Evolutionary conservation across 2,329 filamentous ascomycete genomes (phyloP).

Genomic region (Monosporascus sp.): DNA sequence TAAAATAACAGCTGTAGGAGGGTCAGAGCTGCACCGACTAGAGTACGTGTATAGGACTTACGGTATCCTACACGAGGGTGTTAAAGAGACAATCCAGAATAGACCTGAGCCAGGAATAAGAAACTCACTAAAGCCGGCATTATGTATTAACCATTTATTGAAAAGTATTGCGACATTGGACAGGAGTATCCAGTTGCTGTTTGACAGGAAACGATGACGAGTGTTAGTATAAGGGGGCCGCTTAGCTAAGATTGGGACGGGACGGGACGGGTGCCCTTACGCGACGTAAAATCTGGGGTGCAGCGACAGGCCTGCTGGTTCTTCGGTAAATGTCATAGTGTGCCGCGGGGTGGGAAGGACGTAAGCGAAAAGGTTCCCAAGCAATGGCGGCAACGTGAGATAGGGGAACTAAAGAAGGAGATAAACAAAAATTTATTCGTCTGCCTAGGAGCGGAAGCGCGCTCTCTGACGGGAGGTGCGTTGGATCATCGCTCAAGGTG

Average conservation of each 20-base stretch:
- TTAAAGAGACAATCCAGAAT: conserved; percentile 4
- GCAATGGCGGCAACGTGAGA: no score
- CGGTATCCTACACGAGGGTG: conserved; percentile 8
- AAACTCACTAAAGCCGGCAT: conserved; percentile 65
- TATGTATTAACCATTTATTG: conserved; percentile 85
- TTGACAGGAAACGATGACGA: background rate
- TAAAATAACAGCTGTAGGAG: conserved; percentile 45
- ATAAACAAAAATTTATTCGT: conserved; percentile 2
- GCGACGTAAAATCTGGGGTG: conserved; percentile 27
- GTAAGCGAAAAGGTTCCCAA: background rate
- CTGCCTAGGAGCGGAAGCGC: background rate
- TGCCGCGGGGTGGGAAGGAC: background rate
- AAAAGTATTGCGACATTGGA: conserved; percentile 84
- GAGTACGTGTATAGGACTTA: conserved; percentile 6
- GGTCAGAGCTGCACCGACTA: conserved; percentile 19
- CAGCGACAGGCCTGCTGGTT: conserved; percentile 14
- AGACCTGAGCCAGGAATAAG: background rate
- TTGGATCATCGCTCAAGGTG: background rate
- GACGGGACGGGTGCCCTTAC: conserved; percentile 12
- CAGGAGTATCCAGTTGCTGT: conserved; percentile 72
- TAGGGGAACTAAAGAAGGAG: background rate
- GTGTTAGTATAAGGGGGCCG: background rate
- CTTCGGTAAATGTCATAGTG: conserved; percentile 11
- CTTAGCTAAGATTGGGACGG: background rate
- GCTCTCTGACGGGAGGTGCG: background rate